These are phyloP conservation scores for Prunus mume DNA, from an alignment of 306 rosid genomes.

Conservation along the genomic window DNA sequence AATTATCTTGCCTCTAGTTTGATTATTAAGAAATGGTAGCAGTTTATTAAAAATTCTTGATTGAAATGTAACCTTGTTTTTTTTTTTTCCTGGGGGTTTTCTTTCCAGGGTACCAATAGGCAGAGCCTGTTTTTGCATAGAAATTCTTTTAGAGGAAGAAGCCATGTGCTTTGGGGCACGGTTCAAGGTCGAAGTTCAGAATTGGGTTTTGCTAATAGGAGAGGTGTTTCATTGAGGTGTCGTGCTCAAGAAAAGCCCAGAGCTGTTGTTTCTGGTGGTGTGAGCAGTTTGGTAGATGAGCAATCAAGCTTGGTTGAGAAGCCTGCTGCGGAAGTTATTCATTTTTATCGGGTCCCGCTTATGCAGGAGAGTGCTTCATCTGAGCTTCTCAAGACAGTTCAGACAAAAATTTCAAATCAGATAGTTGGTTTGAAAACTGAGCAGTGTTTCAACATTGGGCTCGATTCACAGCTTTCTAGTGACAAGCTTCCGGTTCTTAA, in stretches of 20 bases:
- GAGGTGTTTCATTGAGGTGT: slow-evolving; percentile 43
- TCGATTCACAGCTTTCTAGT: slow-evolving; percentile 44
- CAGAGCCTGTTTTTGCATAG: slow-evolving; percentile 40
- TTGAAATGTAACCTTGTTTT: not conserved
- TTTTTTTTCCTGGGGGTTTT: not conserved
- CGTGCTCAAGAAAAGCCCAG: slow-evolving; percentile 43
- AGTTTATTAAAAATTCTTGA: too few species aligned
- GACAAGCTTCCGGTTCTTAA: slow-evolving; percentile 49
- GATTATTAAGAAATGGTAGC: not conserved
- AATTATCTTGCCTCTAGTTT: slow-evolving; percentile 1
- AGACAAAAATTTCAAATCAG: slow-evolving; percentile 59
- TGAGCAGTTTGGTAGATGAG: slow-evolving; percentile 41
- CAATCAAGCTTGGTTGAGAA: slow-evolving; percentile 45
- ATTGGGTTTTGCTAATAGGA: slow-evolving; percentile 15
- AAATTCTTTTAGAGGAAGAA: slow-evolving; percentile 32
- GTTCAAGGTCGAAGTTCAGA: slow-evolving; percentile 10
- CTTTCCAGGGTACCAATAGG: slow-evolving; percentile 50
- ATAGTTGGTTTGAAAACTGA: slow-evolving; percentile 68
- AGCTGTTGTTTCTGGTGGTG: slow-evolving; percentile 50
- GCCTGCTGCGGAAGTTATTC: slow-evolving; percentile 51
- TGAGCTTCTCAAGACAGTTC: slow-evolving; percentile 69
- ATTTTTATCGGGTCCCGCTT: slow-evolving; percentile 63
- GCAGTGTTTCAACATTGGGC: slow-evolving; percentile 78
- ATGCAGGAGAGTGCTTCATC: slow-evolving; percentile 66
- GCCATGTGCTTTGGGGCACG: slow-evolving; percentile 49